Conservation (phyloP, 2,329 filamentous ascomycete genomes). For the Boeremia lycopersici region DNA sequence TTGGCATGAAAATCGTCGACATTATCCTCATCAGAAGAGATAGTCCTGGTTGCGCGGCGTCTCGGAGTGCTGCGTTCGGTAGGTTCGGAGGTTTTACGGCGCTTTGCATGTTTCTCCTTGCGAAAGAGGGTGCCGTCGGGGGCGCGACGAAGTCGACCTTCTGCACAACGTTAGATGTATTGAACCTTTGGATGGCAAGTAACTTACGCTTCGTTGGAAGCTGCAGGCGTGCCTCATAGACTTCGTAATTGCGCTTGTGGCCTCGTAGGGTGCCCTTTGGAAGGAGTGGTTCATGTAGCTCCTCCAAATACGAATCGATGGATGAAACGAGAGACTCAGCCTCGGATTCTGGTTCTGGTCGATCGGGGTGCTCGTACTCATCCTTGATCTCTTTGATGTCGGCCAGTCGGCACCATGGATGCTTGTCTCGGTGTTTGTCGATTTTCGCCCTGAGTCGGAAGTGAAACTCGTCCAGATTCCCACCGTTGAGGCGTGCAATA, state of each 20-base stretch:
- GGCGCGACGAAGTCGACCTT: slow-evolving; percentile 35
- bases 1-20: not conserved
- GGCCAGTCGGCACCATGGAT: slow-evolving; percentile 39
- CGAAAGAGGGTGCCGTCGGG: slow-evolving; percentile 34
- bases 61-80: slow-evolving; percentile 17
- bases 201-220: slow-evolving; percentile 32
- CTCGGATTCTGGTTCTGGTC: slow-evolving; percentile 3
- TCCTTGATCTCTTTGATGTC: slow-evolving; percentile 41
- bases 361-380: slow-evolving; percentile 35
- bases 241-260: slow-evolving; percentile 28
- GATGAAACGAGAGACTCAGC: slow-evolving; percentile 27
- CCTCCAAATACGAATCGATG: slow-evolving; percentile 38
- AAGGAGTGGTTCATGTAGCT: slow-evolving; percentile 34
- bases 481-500: slow-evolving; percentile 38
- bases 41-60: not conserved
- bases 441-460: slow-evolving; percentile 34
- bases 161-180: slow-evolving; percentile 16
- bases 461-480: slow-evolving; percentile 35
- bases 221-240: slow-evolving; percentile 38
- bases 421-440: slow-evolving; percentile 31
- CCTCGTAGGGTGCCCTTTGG: slow-evolving; percentile 27
- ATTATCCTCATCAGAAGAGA: slow-evolving; percentile 23
- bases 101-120: slow-evolving; percentile 25
- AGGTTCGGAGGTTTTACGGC: slow-evolving; percentile 14
- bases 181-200: not conserved